Conservation (phyloP, 164 flowering plant genomes). For the Sedum album region DNA sequence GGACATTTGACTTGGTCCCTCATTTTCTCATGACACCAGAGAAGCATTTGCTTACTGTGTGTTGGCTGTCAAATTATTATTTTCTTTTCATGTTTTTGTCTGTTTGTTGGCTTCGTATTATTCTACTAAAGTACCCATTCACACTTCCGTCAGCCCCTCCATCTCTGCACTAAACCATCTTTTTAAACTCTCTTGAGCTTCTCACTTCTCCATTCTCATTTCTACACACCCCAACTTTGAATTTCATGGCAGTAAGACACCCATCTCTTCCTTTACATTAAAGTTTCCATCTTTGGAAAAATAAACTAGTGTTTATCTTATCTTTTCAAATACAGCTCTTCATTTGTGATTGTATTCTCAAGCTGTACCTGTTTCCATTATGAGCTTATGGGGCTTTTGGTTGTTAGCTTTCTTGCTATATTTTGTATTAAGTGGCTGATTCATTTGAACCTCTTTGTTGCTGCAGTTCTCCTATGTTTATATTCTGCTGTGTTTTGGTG, state of each 20-base stretch:
- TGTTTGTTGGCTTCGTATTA: conserved; percentile 9
- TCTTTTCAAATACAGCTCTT: not conserved
- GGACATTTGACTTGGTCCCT: no score
- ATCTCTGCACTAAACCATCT: not conserved
- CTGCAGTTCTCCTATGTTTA: not conserved
- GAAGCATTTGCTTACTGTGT: no score
- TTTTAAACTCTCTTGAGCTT: not conserved
- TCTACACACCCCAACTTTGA: not conserved
- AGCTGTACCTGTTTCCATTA: not conserved
- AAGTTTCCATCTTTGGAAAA: not conserved
- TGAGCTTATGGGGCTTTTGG: not conserved
- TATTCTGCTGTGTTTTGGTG: not conserved
- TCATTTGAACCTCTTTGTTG: not conserved
- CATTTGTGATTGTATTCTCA: not conserved
- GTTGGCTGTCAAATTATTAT: no score
- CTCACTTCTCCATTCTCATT: not conserved
- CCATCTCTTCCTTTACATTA: not conserved
- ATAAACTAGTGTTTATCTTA: not conserved
- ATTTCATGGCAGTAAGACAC: conserved; percentile 2
- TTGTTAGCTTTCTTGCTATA: not conserved
- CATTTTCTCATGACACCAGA: no score
- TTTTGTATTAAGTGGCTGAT: not conserved
- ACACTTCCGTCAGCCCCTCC: not conserved
- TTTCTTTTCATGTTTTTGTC: not conserved
- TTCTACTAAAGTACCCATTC: not conserved